Evolutionary conservation across 2,329 filamentous ascomycete species (phyloP), one percentile per base, ranked within the genome.

Genomic region (Coniochaeta ligniaria): DNA sequence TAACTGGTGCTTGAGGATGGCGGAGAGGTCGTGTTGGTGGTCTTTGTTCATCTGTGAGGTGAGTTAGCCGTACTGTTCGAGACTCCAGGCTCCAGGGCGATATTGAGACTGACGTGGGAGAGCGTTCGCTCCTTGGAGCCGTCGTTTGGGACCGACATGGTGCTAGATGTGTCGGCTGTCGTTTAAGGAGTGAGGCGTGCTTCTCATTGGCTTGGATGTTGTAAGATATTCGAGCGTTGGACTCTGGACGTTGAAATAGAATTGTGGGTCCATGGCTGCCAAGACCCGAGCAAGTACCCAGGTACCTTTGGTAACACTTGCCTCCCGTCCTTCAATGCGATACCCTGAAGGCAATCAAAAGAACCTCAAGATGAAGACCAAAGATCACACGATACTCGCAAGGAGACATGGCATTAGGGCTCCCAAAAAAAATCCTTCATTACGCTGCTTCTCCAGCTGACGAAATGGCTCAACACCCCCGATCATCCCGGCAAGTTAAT

Each of bases 31-130:
- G 66, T 85, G 82, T 58, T 81, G 78, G 76, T 96, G 94, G 73
- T 94, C 89, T 50, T 79, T 78, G 76, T 97, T 96, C 91, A 97
- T 95, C 78, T 97, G 93, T 36, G 80, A 80, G 70, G 94, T 2
- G 22, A 17, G 43, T 47, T 26, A 47, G 22, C 26, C 2, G 4
- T 22, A 20, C 11, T 3, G 22, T 52, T 6, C 11, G 43, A 47
- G 20, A n/a, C 14, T 31, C 12, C 4, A 52, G 24, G 47, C n/a
- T n/a, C n/a, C n/a, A n/a, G n/a, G n/a, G n/a, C n/a, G n/a, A 31
- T 14, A 31, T 6, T 17, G 47, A 52, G 35, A 52, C 47, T 26
- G 12, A 52, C 47, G 47, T 52, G 47, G 9, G 47, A 52, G 24
- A 52, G 47, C 2, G 47, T 52, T 16, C 47, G 47, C 24, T 52